Percentiles rank a stretch among this genome's conserved stretches.
These are phyloP conservation scores for Vanderwaltozyma yarrowii DNA, from an alignment of 805 yeast species.

Conservation along the genomic window DNA sequence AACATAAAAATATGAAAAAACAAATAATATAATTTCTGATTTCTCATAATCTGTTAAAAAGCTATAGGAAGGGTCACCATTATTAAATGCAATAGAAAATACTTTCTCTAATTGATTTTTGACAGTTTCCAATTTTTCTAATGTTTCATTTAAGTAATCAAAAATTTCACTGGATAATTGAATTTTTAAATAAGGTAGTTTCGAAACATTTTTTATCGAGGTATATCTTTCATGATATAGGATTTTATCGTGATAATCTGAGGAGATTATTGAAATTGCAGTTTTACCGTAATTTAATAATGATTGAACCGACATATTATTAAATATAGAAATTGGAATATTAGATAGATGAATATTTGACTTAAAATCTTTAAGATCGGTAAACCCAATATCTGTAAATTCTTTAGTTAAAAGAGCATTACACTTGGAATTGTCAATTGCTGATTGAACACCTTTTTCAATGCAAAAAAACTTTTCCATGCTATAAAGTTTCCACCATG, in stretches of 20 bases:
- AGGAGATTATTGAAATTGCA: constrained; percentile 11
- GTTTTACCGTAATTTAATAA: constrained; percentile 15
- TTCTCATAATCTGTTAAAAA: background rate
- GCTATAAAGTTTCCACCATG: constrained; percentile 25
- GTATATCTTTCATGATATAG: constrained; percentile 21
- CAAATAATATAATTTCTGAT: constrained; percentile 4
- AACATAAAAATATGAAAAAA: constrained; percentile 10
- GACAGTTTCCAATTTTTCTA: constrained; percentile 13
- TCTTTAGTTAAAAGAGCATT: constrained; percentile 19
- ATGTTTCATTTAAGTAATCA: constrained; percentile 8
- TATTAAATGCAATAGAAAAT: constrained; percentile 9
- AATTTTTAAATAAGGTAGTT: constrained; percentile 12
- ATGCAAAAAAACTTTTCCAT: constrained; percentile 14
- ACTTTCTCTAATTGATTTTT: constrained; percentile 14
- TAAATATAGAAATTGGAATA: constrained; percentile 1
- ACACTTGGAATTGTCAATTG: constrained; percentile 14
- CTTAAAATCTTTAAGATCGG: constrained; percentile 15
- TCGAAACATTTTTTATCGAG: constrained; percentile 18
- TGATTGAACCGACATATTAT: constrained; percentile 7
- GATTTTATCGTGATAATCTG: constrained; percentile 15
- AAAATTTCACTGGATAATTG: constrained; percentile 14
- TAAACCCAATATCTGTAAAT: constrained; percentile 18
- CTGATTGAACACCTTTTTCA: constrained; percentile 14
- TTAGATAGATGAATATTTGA: constrained; percentile 5
- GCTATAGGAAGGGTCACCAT: background rate